phyloP scores from a whole-genome alignment of 805 yeast species.

The Babjeviella inositovora region DNA sequence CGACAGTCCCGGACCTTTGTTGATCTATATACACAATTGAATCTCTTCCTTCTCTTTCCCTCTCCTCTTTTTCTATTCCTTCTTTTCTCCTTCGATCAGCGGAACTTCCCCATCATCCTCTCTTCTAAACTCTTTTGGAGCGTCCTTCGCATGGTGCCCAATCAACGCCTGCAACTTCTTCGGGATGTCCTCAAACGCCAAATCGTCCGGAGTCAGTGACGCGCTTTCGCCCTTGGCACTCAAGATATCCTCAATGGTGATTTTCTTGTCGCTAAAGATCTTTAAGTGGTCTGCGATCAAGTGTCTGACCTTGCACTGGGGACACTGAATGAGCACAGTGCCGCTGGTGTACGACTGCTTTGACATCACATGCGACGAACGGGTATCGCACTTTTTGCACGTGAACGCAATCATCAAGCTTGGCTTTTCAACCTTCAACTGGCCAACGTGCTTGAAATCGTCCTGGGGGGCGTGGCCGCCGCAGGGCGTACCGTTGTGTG shows the following conservation, averaged over 20 bases:
- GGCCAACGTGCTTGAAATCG: too few relatives aligned
- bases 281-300: slow-evolving; percentile 76
- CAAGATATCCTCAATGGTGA: slow-evolving; percentile 71
- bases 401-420: slow-evolving; percentile 81
- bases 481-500: too few relatives aligned
- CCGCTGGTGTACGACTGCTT: slow-evolving; percentile 85
- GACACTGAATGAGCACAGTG: slow-evolving; percentile 81
- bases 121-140: slow-evolving; percentile 25
- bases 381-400: slow-evolving; percentile 69
- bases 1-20: too few relatives aligned
- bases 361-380: slow-evolving; percentile 83
- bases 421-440: slow-evolving; percentile 53
- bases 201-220: slow-evolving; percentile 45
- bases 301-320: slow-evolving; percentile 79
- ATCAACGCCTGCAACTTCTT: slow-evolving; percentile 29
- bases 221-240: slow-evolving; percentile 64
- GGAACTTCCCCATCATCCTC: too few relatives aligned
- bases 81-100: too few relatives aligned
- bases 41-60: too few relatives aligned
- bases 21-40: too few relatives aligned
- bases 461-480: too few relatives aligned
- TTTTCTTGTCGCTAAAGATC: slow-evolving; percentile 64
- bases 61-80: too few relatives aligned
- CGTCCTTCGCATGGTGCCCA: slow-evolving; percentile 57
- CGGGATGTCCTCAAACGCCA: slow-evolving; percentile 56